phyloP scores from a whole-genome alignment of 176 grass and related monocot species.

The Zizania latifolia region DNA sequence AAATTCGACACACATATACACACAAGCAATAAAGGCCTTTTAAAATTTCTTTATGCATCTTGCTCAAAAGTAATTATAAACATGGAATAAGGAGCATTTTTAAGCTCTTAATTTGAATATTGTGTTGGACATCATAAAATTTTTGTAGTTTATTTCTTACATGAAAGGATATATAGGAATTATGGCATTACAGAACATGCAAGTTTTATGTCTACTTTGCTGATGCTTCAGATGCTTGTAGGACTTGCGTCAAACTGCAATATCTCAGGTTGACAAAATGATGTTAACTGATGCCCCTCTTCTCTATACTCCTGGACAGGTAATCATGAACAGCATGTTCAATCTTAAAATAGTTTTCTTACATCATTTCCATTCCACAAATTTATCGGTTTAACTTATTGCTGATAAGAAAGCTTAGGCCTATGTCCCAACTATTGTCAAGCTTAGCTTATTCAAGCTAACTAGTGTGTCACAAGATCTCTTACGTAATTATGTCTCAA shows the following conservation, averaged over 20 bases:
- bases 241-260: constrained; percentile 51
- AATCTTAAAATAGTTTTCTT: not conserved
- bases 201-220: not conserved
- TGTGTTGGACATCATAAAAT: not conserved
- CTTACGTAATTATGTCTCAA: constrained; percentile 1
- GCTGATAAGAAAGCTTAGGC: constrained; percentile 4
- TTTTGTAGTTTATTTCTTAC: constrained; percentile 11
- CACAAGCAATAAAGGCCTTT: not conserved
- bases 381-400: constrained; percentile 14
- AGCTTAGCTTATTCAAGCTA: constrained; percentile 14
- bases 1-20: no score
- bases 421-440: not conserved
- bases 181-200: not conserved
- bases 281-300: constrained; percentile 95
- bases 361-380: not conserved
- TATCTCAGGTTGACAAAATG: constrained; percentile 68
- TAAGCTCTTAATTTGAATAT: constrained; percentile 11
- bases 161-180: constrained; percentile 6
- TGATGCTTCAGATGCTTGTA: constrained; percentile 35
- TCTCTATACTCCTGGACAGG: constrained; percentile 90
- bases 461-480: not conserved
- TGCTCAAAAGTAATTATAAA: not conserved
- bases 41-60: not conserved
- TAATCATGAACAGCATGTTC: constrained; percentile 29
- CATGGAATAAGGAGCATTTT: not conserved